Conservation (phyloP, 2,329 filamentous ascomycete genomes). For the Monosporascus sp. region DNA sequence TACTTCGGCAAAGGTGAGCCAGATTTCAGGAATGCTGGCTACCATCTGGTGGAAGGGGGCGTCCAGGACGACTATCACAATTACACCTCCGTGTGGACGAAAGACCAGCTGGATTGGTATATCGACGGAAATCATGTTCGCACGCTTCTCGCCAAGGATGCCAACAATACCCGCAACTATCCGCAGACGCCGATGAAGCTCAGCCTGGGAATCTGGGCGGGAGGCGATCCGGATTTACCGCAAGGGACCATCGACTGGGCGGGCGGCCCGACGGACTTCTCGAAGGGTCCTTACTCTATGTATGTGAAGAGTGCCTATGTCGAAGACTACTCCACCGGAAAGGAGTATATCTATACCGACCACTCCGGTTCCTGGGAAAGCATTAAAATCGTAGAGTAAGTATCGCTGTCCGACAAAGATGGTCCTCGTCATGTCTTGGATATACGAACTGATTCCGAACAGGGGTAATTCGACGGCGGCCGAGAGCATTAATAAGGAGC, state of each 20-base stretch:
- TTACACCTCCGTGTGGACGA: slow-evolving; percentile 72
- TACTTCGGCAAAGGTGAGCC: slow-evolving; percentile 73
- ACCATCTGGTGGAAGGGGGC: slow-evolving; percentile 49
- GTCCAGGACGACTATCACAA: slow-evolving; percentile 64
- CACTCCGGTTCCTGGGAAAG: slow-evolving; percentile 57
- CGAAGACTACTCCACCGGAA: slow-evolving; percentile 56
- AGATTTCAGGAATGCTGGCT: slow-evolving; percentile 57
- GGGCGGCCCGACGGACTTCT: slow-evolving; percentile 64
- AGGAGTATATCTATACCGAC: slow-evolving; percentile 63
- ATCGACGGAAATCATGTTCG: slow-evolving; percentile 66
- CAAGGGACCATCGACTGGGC: slow-evolving; percentile 63
- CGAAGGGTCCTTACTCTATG: slow-evolving; percentile 66
- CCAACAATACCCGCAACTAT: slow-evolving; percentile 58
- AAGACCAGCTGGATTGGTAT: slow-evolving; percentile 60
- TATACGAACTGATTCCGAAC: slow-evolving; percentile 5
- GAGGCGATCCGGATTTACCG: slow-evolving; percentile 51
- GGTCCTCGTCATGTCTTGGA: too few relatives aligned
- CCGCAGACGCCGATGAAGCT: slow-evolving; percentile 75
- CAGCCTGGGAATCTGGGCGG: slow-evolving; percentile 63
- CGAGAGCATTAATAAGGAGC: slow-evolving; percentile 35
- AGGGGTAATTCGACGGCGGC: slow-evolving; percentile 55
- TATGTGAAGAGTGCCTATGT: slow-evolving; percentile 57
- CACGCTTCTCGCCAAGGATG: slow-evolving; percentile 56
- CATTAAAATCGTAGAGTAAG: slow-evolving; percentile 54
- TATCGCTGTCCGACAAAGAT: slow-evolving; percentile 4